Percentiles rank a stretch among this genome's conserved stretches.
Conservation (phyloP, 495 filamentous ascomycete species). For the Halenospora varia region DNA sequence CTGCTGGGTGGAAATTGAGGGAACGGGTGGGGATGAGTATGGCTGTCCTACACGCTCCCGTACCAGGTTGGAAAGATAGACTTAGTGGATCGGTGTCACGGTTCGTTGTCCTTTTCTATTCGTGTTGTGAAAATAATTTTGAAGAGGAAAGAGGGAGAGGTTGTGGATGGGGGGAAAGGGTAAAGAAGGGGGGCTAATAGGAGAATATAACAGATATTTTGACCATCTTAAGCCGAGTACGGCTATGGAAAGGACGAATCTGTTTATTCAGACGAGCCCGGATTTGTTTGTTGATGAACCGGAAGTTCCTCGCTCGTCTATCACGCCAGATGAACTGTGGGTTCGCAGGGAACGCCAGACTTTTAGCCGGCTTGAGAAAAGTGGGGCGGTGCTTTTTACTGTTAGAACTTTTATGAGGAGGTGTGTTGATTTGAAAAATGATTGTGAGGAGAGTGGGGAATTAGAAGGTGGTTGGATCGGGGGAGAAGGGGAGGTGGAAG, state of each 20-base stretch:
- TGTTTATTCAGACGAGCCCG: constrained; percentile 47
- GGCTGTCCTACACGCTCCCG: constrained; percentile 45
- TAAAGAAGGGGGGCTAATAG: too few species aligned
- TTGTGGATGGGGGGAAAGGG: too few species aligned
- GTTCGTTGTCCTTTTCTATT: constrained; percentile 33
- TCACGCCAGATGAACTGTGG: constrained; percentile 38
- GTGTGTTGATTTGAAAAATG: constrained; percentile 23
- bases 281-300: constrained; percentile 39
- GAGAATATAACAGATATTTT: constrained; percentile 47
- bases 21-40: constrained; percentile 52
- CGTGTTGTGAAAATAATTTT: too few species aligned
- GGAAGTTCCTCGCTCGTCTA: constrained; percentile 32
- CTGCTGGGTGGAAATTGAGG: constrained; percentile 52
- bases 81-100: constrained; percentile 47
- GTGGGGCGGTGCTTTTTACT: constrained; percentile 46
- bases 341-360: constrained; percentile 54
- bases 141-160: too few species aligned
- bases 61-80: constrained; percentile 52
- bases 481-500: constrained; percentile 30
- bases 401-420: constrained; percentile 49
- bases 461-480: background rate
- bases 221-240: constrained; percentile 39
- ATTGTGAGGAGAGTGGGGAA: constrained; percentile 13
- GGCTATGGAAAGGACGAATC: constrained; percentile 51
- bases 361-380: constrained; percentile 46